Evolutionary conservation across 352 stramenopile species (phyloP).

Genomic region (Globisporangium iwayamae): DNA sequence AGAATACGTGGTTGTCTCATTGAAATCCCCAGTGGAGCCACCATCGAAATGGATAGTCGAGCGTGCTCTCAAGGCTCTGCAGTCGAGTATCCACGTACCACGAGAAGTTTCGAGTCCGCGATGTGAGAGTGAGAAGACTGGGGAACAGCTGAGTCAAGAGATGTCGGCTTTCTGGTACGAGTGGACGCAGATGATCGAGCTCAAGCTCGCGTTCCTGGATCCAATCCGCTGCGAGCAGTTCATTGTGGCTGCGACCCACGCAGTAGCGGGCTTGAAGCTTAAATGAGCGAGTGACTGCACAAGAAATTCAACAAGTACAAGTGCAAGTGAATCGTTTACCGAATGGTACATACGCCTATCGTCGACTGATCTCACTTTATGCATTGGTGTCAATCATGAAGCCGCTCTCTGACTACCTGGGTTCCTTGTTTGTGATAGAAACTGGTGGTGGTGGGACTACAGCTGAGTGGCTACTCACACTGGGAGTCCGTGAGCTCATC

Average conservation of each 20-base stretch:
- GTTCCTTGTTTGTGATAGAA: neutral
- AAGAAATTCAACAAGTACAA: neutral
- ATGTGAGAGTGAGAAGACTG: neutral
- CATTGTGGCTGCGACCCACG: conserved; percentile 3
- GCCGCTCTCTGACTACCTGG: neutral
- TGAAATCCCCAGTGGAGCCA: neutral
- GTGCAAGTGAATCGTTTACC: neutral
- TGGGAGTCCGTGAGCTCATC: neutral
- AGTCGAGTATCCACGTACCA: conserved; percentile 2
- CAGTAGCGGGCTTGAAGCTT: neutral
- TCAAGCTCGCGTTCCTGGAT: conserved; percentile 49
- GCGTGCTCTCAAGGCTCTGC: conserved; percentile 6
- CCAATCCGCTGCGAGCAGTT: conserved; percentile 23
- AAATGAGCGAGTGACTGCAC: too few relatives aligned
- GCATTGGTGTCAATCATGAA: neutral
- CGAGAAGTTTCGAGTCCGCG: neutral
- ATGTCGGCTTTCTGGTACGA: conserved; percentile 12
- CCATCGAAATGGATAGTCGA: conserved; percentile 4
- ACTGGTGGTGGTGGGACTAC: neutral
- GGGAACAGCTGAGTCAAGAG: neutral
- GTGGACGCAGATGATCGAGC: conserved; percentile 39
- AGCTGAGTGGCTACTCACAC: neutral
- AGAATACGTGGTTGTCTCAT: neutral
- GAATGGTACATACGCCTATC: neutral
- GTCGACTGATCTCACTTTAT: neutral